Evolutionary conservation across 2,329 filamentous ascomycete species (phyloP).

Genomic region (Aspergillus sp.): DNA sequence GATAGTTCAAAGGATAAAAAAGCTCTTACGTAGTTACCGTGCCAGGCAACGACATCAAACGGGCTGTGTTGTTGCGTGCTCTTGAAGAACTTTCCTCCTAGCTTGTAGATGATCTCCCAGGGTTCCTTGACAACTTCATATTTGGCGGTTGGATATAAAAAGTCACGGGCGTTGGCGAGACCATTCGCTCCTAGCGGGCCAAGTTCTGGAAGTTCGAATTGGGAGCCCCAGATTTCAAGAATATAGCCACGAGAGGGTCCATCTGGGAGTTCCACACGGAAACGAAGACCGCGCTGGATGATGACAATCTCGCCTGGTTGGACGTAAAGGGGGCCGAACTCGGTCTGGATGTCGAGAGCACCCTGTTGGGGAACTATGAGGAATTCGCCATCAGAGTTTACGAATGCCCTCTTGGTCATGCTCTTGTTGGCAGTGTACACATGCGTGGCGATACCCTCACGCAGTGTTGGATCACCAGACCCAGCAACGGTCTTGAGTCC

Average conservation of each 20-base stretch:
- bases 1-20: too few species aligned
- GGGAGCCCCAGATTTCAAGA: slow-evolving; percentile 64
- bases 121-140: slow-evolving; percentile 58
- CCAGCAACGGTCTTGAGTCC: slow-evolving; percentile 56
- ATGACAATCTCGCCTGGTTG: slow-evolving; percentile 68
- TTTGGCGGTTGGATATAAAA: slow-evolving; percentile 60
- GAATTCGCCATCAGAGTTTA: slow-evolving; percentile 65
- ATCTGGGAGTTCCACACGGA: slow-evolving; percentile 60
- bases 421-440: slow-evolving; percentile 57
- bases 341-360: slow-evolving; percentile 66
- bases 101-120: slow-evolving; percentile 62
- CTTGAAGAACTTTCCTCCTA: slow-evolving; percentile 60
- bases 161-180: slow-evolving; percentile 65
- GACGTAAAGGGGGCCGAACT: slow-evolving; percentile 64
- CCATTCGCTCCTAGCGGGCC: slow-evolving; percentile 67
- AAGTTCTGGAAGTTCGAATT: slow-evolving; percentile 66
- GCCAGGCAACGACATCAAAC: slow-evolving; percentile 72
- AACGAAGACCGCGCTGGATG: slow-evolving; percentile 65
- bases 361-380: slow-evolving; percentile 67
- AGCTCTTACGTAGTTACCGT: slow-evolving; percentile 58
- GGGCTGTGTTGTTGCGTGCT: slow-evolving; percentile 65
- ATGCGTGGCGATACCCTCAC: slow-evolving; percentile 56
- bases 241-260: slow-evolving; percentile 66
- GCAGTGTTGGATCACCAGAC: slow-evolving; percentile 58
- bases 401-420: slow-evolving; percentile 59